Conservation (phyloP, 345 rosid species). For the Durio zibethinus region DNA sequence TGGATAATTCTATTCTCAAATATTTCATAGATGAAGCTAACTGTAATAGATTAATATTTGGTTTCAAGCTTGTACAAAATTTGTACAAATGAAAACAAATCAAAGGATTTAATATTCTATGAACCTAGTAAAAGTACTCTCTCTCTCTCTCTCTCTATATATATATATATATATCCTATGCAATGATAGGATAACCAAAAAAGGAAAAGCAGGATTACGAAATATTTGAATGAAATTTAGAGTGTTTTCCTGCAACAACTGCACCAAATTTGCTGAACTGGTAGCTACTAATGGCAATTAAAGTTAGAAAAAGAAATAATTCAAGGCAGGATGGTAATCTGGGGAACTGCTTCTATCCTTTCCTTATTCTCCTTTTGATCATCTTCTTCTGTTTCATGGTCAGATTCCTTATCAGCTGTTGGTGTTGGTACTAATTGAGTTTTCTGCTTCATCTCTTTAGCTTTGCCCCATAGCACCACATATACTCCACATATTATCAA, state of each 20-base stretch:
- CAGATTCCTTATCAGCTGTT: not conserved
- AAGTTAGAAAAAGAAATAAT: not conserved
- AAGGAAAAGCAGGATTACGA: not conserved
- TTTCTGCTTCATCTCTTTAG: conserved; percentile 1
- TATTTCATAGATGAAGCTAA: not conserved
- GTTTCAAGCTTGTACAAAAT: not conserved
- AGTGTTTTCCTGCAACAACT: not conserved
- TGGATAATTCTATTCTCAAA: too few species aligned
- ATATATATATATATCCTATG: not conserved
- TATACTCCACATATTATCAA: conserved; percentile 49
- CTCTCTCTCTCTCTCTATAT: too few species aligned
- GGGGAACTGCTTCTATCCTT: not conserved
- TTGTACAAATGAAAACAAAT: not conserved
- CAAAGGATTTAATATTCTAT: not conserved
- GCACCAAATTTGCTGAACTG: not conserved
- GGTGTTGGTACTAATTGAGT: not conserved
- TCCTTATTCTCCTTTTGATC: not conserved
- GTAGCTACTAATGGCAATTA: not conserved
- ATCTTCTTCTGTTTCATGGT: not conserved
- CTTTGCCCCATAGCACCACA: conserved; percentile 43
- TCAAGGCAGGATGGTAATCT: not conserved
- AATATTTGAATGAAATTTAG: not conserved
- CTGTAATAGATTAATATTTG: not conserved
- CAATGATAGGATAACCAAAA: not conserved
- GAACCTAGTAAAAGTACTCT: too few species aligned